Conservation (phyloP, 768 basidiomycete genomes). For the Mycena chlorophos region DNA sequence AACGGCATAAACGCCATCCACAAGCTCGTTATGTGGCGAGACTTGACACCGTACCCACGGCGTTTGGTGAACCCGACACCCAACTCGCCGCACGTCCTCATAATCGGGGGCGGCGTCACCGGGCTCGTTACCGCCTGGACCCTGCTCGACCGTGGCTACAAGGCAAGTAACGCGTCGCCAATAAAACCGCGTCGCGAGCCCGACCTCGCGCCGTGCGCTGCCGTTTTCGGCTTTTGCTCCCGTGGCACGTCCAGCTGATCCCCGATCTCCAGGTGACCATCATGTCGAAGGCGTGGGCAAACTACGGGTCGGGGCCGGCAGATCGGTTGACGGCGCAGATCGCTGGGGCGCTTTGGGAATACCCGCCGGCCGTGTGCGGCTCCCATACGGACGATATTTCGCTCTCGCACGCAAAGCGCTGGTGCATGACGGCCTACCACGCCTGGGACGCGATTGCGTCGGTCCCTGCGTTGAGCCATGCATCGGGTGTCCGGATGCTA, state of each 20-base stretch:
- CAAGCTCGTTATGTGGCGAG: background rate
- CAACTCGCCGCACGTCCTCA: slow-evolving; percentile 7
- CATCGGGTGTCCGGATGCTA: slow-evolving; percentile 33
- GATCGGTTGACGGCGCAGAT: slow-evolving; percentile 4
- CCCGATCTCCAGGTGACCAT: background rate
- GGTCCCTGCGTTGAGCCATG: slow-evolving; percentile 25
- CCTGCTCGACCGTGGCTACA: slow-evolving; percentile 37
- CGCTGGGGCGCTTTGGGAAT: slow-evolving; percentile 33
- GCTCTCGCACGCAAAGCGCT: slow-evolving; percentile 33
- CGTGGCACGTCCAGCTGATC: background rate
- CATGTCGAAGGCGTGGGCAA: slow-evolving; percentile 1
- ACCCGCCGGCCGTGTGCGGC: slow-evolving; percentile 41
- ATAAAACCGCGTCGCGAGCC: slow-evolving; percentile 24
- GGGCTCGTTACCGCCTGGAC: slow-evolving; percentile 29
- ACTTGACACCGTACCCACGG: background rate
- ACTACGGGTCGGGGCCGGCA: background rate
- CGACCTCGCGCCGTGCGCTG: slow-evolving; percentile 24
- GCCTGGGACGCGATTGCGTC: slow-evolving; percentile 28
- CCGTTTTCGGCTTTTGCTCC: too few species aligned
- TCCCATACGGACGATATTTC: slow-evolving; percentile 38
- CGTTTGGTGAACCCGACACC: background rate
- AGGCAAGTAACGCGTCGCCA: slow-evolving; percentile 33
- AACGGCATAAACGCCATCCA: background rate
- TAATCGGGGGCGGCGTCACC: slow-evolving; percentile 10
- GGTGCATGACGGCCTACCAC: slow-evolving; percentile 40